phyloP scores from a whole-genome alignment of 1,284 basidiomycete species.

The Cryptococcus floricola region DNA sequence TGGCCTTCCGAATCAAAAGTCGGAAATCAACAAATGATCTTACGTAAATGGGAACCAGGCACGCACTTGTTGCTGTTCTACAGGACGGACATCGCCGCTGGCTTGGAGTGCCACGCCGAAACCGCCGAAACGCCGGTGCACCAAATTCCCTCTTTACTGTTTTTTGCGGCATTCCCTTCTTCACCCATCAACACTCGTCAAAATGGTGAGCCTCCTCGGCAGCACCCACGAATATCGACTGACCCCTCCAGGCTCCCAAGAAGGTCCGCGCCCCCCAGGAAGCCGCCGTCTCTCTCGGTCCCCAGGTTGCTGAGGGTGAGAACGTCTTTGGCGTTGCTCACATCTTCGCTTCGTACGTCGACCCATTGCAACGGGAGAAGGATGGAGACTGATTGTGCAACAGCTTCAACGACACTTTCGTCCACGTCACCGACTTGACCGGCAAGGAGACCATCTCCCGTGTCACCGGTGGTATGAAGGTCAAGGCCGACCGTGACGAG shows the following conservation, averaged over 20 bases:
- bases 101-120: too few species aligned
- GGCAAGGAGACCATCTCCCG: slow-evolving; percentile 99
- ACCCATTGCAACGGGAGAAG: not conserved
- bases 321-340: slow-evolving; percentile 93
- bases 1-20: too few species aligned
- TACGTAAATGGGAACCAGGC: too few species aligned
- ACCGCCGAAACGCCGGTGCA: too few species aligned
- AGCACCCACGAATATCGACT: too few species aligned
- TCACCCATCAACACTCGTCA: too few species aligned
- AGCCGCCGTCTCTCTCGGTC: slow-evolving; percentile 80
- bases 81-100: too few species aligned
- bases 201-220: too few species aligned
- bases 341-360: slow-evolving; percentile 75
- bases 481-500: slow-evolving; percentile 99
- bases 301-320: slow-evolving; percentile 91
- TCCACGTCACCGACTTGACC: slow-evolving; percentile 97
- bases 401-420: slow-evolving; percentile 97
- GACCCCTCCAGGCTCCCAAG: slow-evolving; percentile 43
- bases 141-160: too few species aligned
- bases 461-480: slow-evolving; percentile 99
- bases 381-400: not conserved
- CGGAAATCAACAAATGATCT: too few species aligned
- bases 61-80: too few species aligned
- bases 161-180: too few species aligned
- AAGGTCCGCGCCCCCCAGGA: slow-evolving; percentile 60